These are phyloP conservation scores for Fistulinella cinereoalba DNA, from an alignment of 1,284 basidiomycete genomes.

Conservation along the genomic window DNA sequence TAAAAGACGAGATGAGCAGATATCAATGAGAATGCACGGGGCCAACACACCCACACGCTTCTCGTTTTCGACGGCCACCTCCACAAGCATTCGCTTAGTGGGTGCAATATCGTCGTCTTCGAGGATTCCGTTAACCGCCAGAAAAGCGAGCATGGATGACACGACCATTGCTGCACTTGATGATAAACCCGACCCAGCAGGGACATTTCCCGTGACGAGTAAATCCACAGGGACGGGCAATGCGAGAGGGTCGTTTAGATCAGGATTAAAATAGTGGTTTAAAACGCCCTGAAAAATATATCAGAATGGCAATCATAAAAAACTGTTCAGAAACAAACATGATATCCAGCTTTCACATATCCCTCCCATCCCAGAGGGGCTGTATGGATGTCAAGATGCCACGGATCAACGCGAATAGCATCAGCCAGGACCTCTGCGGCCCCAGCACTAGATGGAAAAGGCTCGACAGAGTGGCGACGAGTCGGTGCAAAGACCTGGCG, in stretches of 20 bases:
- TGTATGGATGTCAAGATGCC: constrained; percentile 74
- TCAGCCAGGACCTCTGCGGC: constrained; percentile 32
- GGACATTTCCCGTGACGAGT: constrained; percentile 75
- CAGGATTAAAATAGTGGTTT: constrained; percentile 54
- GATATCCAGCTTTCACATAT: constrained; percentile 83
- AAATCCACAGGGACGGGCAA: constrained; percentile 61
- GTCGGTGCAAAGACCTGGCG: constrained; percentile 56
- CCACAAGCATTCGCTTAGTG: constrained; percentile 69
- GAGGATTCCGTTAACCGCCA: constrained; percentile 71
- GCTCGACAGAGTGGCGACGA: constrained; percentile 26
- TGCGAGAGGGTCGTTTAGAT: constrained; percentile 15
- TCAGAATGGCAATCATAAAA: too few species aligned
- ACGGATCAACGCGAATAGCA: constrained; percentile 47
- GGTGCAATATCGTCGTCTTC: constrained; percentile 26
- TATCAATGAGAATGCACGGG: constrained; percentile 4
- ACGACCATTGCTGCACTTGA: constrained; percentile 87
- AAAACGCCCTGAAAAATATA: constrained; percentile 63
- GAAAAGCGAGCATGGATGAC: constrained; percentile 74
- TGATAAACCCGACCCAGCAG: constrained; percentile 78
- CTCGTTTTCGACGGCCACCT: constrained; percentile 79
- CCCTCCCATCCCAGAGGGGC: constrained; percentile 77
- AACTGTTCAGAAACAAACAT: too few species aligned
- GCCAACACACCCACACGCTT: constrained; percentile 64
- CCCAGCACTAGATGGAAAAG: constrained; percentile 10
- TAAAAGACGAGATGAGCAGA: background rate